Conservation (phyloP, 2,329 filamentous ascomycete species). For the Gnomoniopsis sp. region DNA sequence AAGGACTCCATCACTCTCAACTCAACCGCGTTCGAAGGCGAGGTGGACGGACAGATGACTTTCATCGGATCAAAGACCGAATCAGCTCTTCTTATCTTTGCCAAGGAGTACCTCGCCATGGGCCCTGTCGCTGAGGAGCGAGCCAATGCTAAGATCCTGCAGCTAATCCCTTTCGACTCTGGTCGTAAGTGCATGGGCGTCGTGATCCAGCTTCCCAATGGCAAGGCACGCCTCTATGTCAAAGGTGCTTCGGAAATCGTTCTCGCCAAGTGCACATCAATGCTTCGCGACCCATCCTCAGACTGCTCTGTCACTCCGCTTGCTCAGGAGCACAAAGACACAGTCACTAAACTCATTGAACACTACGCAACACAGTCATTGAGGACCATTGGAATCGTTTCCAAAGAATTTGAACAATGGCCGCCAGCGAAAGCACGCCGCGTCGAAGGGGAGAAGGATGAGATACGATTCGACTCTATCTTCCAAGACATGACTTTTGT, state of each 20-base stretch:
- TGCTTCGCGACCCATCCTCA: conserved; percentile 46
- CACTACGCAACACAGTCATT: conserved; percentile 77
- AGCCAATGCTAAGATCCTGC: conserved; percentile 49
- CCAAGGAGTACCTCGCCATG: conserved; percentile 64
- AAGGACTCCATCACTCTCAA: conserved; percentile 61
- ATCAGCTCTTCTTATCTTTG: conserved; percentile 69
- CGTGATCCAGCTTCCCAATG: conserved; percentile 49
- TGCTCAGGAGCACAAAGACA: conserved; percentile 50
- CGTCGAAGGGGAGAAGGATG: conserved; percentile 52
- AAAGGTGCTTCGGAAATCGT: conserved; percentile 66
- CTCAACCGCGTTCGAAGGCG: conserved; percentile 74
- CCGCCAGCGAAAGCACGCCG: conserved; percentile 63
- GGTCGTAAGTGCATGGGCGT: conserved; percentile 70
- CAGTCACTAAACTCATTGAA: conserved; percentile 65
- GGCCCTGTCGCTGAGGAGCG: conserved; percentile 62
- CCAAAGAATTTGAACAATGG: conserved; percentile 82
- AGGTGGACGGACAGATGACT: conserved; percentile 61
- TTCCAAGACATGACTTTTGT: conserved; percentile 67
- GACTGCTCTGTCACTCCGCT: conserved; percentile 42
- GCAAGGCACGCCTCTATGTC: conserved; percentile 54
- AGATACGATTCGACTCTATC: conserved; percentile 63
- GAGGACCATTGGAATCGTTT: conserved; percentile 79
- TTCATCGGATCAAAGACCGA: conserved; percentile 80
- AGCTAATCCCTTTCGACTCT: conserved; percentile 74
- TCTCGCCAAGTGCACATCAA: conserved; percentile 51